phyloP scores from a whole-genome alignment of 1,284 basidiomycete species.

The Volvariella surrecta region DNA sequence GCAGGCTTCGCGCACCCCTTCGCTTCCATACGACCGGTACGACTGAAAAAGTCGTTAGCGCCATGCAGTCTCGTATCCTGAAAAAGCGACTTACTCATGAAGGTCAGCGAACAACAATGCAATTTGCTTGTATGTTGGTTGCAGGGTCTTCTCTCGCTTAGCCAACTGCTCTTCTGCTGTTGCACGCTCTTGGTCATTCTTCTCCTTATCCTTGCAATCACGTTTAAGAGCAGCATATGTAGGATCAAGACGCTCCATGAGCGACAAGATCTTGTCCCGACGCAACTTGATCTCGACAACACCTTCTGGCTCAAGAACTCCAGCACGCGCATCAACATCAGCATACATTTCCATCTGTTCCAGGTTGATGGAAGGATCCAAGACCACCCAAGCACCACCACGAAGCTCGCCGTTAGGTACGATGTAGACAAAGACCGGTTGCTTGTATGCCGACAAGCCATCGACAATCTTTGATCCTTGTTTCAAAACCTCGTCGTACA shows the following conservation, averaged over 20 bases:
- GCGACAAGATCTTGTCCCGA: conserved; percentile 79
- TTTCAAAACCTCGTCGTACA: conserved; percentile 94
- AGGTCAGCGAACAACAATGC: conserved; percentile 95
- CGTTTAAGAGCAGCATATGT: conserved; percentile 80
- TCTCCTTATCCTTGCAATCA: conserved; percentile 67
- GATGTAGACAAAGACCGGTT: conserved; percentile 99
- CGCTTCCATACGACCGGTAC: conserved; percentile 94
- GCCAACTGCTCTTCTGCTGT: conserved; percentile 62
- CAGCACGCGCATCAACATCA: conserved; percentile 91
- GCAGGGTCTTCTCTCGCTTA: conserved; percentile 75
- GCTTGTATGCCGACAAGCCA: conserved; percentile 93
- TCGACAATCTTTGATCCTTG: conserved; percentile 98
- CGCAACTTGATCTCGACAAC: conserved; percentile 93
- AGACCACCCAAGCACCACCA: conserved; percentile 98
- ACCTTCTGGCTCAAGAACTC: conserved; percentile 97
- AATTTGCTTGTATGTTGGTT: conserved; percentile 90
- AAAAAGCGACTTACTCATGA: conserved; percentile 85
- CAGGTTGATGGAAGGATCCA: conserved; percentile 95
- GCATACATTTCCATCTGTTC: conserved; percentile 99
- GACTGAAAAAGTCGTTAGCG: conserved; percentile 57
- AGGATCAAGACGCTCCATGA: conserved; percentile 93
- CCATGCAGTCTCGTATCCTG: too few species aligned
- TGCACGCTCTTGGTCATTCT: conserved; percentile 68
- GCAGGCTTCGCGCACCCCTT: conserved; percentile 86
- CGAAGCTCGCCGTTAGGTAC: conserved; percentile 98